Evolutionary conservation across 1,284 basidiomycete species (phyloP).

Genomic region (Spongiforma sp.): DNA sequence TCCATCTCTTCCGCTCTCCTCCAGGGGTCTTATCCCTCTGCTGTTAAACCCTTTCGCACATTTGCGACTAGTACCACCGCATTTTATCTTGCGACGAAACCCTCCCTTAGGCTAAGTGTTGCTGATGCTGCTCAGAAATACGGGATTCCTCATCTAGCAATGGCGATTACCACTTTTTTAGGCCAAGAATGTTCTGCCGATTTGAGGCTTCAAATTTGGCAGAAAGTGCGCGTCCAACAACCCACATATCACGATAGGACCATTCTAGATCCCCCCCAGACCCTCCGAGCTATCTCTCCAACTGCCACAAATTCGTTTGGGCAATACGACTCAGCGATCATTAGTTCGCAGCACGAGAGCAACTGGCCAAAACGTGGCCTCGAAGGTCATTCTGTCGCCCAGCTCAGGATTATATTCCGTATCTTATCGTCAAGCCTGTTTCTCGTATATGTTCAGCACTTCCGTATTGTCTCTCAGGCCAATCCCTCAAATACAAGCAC

Average conservation of each 20-base stretch:
- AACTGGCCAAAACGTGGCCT: background rate
- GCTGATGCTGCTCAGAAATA: constrained; percentile 1
- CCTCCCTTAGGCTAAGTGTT: background rate
- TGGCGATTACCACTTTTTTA: background rate
- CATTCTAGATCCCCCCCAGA: background rate
- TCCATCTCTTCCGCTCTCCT: background rate
- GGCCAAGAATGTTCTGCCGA: background rate
- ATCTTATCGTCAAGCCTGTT: background rate
- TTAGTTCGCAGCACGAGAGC: background rate
- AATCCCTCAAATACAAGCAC: background rate
- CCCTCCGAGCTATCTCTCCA: background rate
- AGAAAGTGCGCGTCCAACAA: constrained; percentile 2
- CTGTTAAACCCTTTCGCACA: background rate
- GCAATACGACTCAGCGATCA: background rate
- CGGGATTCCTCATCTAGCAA: constrained; percentile 2
- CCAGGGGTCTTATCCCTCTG: background rate
- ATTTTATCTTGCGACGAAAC: constrained; percentile 10
- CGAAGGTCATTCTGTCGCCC: background rate
- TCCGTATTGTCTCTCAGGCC: background rate
- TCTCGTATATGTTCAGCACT: background rate
- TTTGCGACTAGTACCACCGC: constrained; percentile 4
- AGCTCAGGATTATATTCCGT: background rate
- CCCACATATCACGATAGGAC: background rate
- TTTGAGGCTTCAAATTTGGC: constrained; percentile 9
- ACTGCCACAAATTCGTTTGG: background rate